These are phyloP conservation scores for Ziziphus jujuba DNA, from an alignment of 306 rosid species.

Conservation along the genomic window DNA sequence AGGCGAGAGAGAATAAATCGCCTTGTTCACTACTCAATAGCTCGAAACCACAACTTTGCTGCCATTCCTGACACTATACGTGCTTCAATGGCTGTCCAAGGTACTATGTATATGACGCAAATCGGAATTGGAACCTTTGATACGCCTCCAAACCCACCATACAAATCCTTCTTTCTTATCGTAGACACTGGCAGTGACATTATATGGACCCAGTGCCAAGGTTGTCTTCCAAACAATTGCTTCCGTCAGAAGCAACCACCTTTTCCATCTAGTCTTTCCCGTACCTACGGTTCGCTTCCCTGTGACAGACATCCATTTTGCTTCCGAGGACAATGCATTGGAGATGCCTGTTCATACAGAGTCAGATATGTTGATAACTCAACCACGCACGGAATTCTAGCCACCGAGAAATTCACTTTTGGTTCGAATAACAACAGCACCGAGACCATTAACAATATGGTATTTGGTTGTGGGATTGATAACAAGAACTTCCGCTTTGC, in stretches of 20 bases:
- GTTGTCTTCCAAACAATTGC: neutral
- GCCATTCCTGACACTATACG: too few species aligned
- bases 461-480: neutral
- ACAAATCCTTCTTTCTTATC: neutral
- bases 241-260: neutral
- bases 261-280: neutral
- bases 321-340: neutral
- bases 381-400: neutral
- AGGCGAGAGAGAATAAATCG: neutral
- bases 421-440: neutral
- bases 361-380: neutral
- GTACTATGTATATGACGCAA: neutral
- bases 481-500: neutral
- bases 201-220: neutral
- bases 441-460: neutral
- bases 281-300: neutral
- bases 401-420: neutral
- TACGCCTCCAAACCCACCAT: neutral
- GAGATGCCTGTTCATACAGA: neutral
- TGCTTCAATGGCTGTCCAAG: neutral
- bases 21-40: neutral
- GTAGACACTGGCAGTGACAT: neutral
- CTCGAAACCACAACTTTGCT: neutral
- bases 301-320: neutral
- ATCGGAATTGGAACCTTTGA: constrained; percentile 1